Evolutionary conservation across 805 yeast species (phyloP).

Genomic region (Vanderwaltozyma polyspora): DNA sequence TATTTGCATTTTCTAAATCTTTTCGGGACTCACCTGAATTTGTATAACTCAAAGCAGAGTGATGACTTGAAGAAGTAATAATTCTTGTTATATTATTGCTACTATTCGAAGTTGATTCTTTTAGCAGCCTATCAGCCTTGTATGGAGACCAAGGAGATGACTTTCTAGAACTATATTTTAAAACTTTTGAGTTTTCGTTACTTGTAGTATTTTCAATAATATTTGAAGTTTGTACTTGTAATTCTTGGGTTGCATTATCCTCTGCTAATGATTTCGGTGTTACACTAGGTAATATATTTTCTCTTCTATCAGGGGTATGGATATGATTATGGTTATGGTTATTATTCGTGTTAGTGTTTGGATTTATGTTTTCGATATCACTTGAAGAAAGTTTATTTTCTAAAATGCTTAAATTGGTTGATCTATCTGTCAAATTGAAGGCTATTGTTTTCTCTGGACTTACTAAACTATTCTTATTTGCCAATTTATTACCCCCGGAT

Average conservation of each 20-base stretch:
- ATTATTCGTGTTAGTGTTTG: background rate
- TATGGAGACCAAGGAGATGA: slow-evolving; percentile 23
- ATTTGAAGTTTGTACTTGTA: background rate
- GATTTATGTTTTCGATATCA: background rate
- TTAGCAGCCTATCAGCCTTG: slow-evolving; percentile 13
- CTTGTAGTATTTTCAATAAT: background rate
- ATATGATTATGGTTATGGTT: slow-evolving; percentile 1
- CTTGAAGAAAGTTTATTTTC: background rate
- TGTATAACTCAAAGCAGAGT: no score
- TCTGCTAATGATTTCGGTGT: slow-evolving; percentile 12
- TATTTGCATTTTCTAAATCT: no score
- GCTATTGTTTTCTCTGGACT: slow-evolving; percentile 4
- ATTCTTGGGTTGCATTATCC: slow-evolving; percentile 1
- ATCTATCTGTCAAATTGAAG: background rate
- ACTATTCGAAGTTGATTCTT: background rate
- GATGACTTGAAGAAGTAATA: background rate
- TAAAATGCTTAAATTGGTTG: background rate
- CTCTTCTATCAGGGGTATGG: slow-evolving; percentile 4
- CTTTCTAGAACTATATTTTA: slow-evolving; percentile 1
- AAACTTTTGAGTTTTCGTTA: background rate
- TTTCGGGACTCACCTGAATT: background rate
- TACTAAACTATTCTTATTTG: background rate
- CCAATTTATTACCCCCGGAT: background rate
- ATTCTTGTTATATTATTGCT: background rate
- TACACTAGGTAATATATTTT: slow-evolving; percentile 5